Evolutionary conservation across 805 yeast genomes (phyloP).

Genomic region (Candida manassasensis): DNA sequence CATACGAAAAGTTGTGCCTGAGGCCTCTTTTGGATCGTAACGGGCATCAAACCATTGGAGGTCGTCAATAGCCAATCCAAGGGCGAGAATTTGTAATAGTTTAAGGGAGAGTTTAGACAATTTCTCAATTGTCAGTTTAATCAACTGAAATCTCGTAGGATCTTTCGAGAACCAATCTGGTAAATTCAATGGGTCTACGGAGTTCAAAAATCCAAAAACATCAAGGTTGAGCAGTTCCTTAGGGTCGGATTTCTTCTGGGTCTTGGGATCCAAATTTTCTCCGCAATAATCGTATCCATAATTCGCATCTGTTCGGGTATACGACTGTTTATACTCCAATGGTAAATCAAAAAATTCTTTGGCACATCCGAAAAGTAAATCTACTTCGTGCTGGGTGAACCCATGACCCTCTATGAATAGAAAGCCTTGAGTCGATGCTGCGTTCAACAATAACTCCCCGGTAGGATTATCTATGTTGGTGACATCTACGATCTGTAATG

Average conservation of each 20-base stretch:
- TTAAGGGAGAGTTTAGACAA: conserved; percentile 46
- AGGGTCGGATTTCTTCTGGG: conserved; percentile 48
- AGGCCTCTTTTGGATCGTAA: conserved; percentile 46
- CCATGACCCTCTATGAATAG: conserved; percentile 64
- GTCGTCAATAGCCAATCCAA: conserved; percentile 59
- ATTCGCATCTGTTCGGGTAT: conserved; percentile 50
- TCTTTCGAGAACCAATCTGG: conserved; percentile 48
- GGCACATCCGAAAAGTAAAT: conserved; percentile 45
- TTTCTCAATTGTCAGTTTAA: conserved; percentile 36
- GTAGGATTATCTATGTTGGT: conserved; percentile 38
- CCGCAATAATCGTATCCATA: conserved; percentile 54
- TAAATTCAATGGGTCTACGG: conserved; percentile 33
- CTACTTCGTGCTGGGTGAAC: conserved; percentile 53
- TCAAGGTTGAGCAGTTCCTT: conserved; percentile 71
- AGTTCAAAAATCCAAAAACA: conserved; percentile 45
- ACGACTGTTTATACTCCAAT: conserved; percentile 44
- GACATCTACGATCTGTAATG: conserved; percentile 56
- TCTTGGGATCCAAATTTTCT: conserved; percentile 44
- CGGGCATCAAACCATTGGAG: conserved; percentile 60
- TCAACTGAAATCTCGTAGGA: conserved; percentile 36
- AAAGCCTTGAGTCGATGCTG: conserved; percentile 63
- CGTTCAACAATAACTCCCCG: conserved; percentile 49
- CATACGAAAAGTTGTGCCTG: conserved; percentile 67
- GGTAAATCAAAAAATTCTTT: conserved; percentile 50
- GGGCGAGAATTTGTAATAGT: conserved; percentile 53